Percentiles rank a stretch among this genome's conserved stretches.
These are phyloP conservation scores for Rhododendron simsii DNA, from an alignment of 148 eudicot species.

Conservation along the genomic window DNA sequence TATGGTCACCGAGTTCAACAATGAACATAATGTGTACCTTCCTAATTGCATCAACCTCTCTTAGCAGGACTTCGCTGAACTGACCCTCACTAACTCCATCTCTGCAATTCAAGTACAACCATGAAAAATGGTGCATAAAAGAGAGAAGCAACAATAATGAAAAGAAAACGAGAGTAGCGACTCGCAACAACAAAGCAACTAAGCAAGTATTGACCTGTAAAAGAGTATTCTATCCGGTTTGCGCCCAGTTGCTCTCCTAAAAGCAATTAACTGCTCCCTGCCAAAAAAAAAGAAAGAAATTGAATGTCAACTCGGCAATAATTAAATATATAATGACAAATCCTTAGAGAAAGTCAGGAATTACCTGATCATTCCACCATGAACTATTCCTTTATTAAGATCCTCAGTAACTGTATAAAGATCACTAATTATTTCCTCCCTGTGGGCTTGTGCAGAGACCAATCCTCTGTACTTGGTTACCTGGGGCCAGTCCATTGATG, in stretches of 20 bases:
- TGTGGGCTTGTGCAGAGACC: slow-evolving; percentile 59
- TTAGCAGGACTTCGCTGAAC: slow-evolving; percentile 56
- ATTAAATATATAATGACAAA: no score
- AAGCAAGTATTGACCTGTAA: slow-evolving; percentile 42
- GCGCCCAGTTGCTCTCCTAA: slow-evolving; percentile 19
- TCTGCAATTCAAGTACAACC: slow-evolving; percentile 26
- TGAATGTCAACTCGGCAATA: background rate
- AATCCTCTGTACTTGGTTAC: slow-evolving; percentile 74
- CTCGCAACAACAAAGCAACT: background rate
- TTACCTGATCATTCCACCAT: slow-evolving; percentile 72
- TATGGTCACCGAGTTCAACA: background rate
- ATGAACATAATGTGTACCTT: slow-evolving; percentile 32
- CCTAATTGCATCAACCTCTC: slow-evolving; percentile 79
- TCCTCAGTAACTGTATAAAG: slow-evolving; percentile 40
- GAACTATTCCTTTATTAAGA: slow-evolving; percentile 32
- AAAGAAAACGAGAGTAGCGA: background rate
- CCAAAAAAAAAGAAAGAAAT: background rate
- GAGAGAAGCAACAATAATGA: background rate
- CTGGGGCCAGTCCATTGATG: slow-evolving; percentile 86
- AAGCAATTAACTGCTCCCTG: slow-evolving; percentile 59
- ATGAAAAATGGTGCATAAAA: background rate
- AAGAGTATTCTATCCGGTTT: slow-evolving; percentile 71
- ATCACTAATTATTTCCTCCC: slow-evolving; percentile 66
- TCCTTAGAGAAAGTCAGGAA: background rate
- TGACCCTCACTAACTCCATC: slow-evolving; percentile 98